Conservation (phyloP, 345 rosid genomes). For the Eutrema yunnanense region DNA sequence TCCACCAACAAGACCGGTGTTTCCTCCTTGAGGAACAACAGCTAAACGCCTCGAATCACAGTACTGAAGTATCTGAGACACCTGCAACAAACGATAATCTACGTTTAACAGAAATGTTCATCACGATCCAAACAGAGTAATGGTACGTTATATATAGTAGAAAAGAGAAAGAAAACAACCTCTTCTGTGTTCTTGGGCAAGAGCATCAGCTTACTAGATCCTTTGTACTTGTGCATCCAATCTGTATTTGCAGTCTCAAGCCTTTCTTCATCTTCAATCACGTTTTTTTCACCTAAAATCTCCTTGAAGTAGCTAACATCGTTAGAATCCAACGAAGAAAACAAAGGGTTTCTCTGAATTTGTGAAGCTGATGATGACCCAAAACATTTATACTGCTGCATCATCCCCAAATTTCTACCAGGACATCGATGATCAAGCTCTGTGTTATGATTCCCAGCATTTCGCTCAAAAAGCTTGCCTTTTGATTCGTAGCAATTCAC, state of each 20-base stretch:
- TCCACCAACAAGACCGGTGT: constrained; percentile 98
- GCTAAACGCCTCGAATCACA: constrained; percentile 80
- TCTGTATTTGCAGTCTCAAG: constrained; percentile 72
- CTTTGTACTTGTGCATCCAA: constrained; percentile 87
- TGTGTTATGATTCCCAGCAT: neutral
- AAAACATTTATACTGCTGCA: constrained; percentile 39
- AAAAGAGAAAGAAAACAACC: constrained; percentile 30
- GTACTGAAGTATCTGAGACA: constrained; percentile 66
- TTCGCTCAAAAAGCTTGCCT: neutral
- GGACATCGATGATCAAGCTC: constrained; percentile 8
- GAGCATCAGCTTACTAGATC: constrained; percentile 78
- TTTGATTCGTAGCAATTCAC: constrained; percentile 15
- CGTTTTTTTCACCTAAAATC: constrained; percentile 64
- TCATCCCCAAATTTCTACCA: constrained; percentile 8
- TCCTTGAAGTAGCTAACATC: constrained; percentile 63
- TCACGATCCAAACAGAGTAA: neutral
- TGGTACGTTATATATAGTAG: neutral
- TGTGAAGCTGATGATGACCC: constrained; percentile 37
- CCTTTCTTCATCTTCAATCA: constrained; percentile 70
- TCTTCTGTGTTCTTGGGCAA: constrained; percentile 67
- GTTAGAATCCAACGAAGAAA: constrained; percentile 53
- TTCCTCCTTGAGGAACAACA: constrained; percentile 99
- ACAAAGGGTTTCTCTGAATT: constrained; percentile 58
- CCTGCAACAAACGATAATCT: constrained; percentile 40
- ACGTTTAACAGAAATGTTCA: neutral